Evolutionary conservation across 2,329 filamentous ascomycete species (phyloP).

Genomic region (Didymella glomerata): DNA sequence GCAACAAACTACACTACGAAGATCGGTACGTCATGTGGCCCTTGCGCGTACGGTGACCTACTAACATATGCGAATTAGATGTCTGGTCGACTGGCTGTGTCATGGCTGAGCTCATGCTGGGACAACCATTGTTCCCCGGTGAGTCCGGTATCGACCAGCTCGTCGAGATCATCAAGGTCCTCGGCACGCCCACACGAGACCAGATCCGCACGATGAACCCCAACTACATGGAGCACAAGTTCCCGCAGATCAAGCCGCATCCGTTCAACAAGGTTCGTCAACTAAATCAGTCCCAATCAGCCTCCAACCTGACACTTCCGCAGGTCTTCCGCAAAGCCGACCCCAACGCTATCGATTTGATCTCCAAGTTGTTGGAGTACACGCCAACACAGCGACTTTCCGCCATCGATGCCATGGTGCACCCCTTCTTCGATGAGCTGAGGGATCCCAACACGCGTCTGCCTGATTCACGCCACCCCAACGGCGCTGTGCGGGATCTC

Average conservation of each 20-base stretch:
- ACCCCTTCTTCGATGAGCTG: slow-evolving; percentile 98
- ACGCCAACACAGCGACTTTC: slow-evolving; percentile 94
- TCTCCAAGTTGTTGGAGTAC: slow-evolving; percentile 93
- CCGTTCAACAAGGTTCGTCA: slow-evolving; percentile 86
- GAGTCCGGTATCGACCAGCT: slow-evolving; percentile 98
- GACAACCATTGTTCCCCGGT: slow-evolving; percentile 95
- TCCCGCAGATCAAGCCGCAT: slow-evolving; percentile 99
- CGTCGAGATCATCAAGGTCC: slow-evolving; percentile 98
- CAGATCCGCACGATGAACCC: slow-evolving; percentile 99
- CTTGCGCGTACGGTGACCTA: slow-evolving; percentile 13
- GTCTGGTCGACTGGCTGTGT: slow-evolving; percentile 99
- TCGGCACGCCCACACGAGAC: slow-evolving; percentile 94
- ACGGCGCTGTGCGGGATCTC: slow-evolving; percentile 79
- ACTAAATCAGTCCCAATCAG: not conserved
- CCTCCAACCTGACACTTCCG: slow-evolving; percentile 13
- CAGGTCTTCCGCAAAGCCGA: slow-evolving; percentile 96
- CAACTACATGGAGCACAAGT: slow-evolving; percentile 99
- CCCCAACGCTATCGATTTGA: slow-evolving; percentile 89
- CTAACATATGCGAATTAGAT: slow-evolving; percentile 65
- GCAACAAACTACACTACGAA: slow-evolving; percentile 99
- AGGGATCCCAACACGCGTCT: slow-evolving; percentile 89
- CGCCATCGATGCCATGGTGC: slow-evolving; percentile 95
- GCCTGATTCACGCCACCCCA: slow-evolving; percentile 91
- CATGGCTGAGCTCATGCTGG: slow-evolving; percentile 99
- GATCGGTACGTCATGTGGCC: slow-evolving; percentile 75